Evolutionary conservation across 1,139 yeast species (phyloP), one percentile per base, ranked within the genome.

Genomic region (Yamadazyma conglobata): DNA sequence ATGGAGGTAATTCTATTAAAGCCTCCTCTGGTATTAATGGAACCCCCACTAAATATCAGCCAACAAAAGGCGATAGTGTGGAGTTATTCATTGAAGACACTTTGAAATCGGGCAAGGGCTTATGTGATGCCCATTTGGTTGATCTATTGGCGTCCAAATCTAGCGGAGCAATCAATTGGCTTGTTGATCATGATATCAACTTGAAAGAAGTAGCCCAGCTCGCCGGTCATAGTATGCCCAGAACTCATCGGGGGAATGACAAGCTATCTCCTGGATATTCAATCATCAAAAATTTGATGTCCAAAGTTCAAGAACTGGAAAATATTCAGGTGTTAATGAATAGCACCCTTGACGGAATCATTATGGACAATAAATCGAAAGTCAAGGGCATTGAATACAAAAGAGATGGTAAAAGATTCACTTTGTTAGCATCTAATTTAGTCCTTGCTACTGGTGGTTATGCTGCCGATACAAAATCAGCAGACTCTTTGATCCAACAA

Each of bases 11-110:
- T 39, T 61, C 67, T 11, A 50, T 53, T 25, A 60, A 58, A 37
- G 70, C 70, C 1, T 59, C 67, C 4, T 60, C 67, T 0, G 70
- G 70, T 1, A 63, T 63, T 21, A 63, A 62, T 40, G 69, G 67
- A 0, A 63, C 47, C 2, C 63, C 62, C 4, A 60, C 69, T 0
- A 39, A 35, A 20, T 58, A 32, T 36, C 67, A 62, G 31, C 40
- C 41, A 2, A 39, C 38, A 1, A 28, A 24, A 15, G 42, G 44
- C 3, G 69, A 63, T 36, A 42, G 57, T 4, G 42, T 49, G 4
- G 50, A 47, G 2, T 22, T 34, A 2, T 62, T 62, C 31, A 38
- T 39, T 11, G 22, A 43, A 4, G 70, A 63, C 40, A 59, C 65
- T 3, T 27, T 58, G 9, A 40, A 32, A 20, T 57, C 66, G 3